Percentiles rank a stretch among this genome's conserved stretches.
Evolutionary conservation across 495 filamentous ascomycete species (phyloP).

Genomic region (Neurospora tetrasperma): DNA sequence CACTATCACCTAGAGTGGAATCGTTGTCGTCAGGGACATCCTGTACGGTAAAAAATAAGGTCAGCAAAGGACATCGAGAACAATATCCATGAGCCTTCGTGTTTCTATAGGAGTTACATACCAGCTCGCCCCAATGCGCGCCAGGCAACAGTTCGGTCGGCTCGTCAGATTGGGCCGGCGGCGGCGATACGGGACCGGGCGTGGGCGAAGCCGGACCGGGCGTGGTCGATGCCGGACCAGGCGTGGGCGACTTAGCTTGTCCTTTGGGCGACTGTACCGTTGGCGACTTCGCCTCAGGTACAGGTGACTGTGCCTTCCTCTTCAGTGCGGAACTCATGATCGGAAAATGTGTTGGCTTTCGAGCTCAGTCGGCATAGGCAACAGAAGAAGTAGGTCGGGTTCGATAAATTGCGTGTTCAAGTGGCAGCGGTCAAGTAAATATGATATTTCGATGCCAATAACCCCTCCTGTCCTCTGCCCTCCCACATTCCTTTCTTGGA

Average conservation of each 20-base stretch:
- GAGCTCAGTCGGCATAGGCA: neutral
- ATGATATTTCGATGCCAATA: neutral
- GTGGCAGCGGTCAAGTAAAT: neutral
- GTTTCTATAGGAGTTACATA: neutral
- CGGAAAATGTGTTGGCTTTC: neutral
- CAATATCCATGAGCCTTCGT: neutral
- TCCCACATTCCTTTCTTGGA: neutral
- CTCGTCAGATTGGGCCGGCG: neutral
- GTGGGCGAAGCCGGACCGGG: too few species aligned
- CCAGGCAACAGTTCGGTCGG: neutral
- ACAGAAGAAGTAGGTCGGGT: neutral
- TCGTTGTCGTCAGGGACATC: slow-evolving; percentile 19
- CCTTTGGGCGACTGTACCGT: neutral
- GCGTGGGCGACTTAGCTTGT: neutral
- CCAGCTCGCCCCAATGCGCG: neutral
- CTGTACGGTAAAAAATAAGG: neutral
- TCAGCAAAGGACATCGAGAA: neutral
- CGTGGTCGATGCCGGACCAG: neutral
- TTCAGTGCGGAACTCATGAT: neutral
- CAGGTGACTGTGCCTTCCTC: neutral
- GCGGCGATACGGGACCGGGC: too few species aligned
- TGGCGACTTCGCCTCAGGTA: neutral
- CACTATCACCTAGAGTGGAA: slow-evolving; percentile 24
- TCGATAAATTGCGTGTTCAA: neutral
- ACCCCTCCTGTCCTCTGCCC: neutral